These are phyloP conservation scores for Fusarium heterosporum DNA, from an alignment of 2,329 filamentous ascomycete species.

Conservation along the genomic window DNA sequence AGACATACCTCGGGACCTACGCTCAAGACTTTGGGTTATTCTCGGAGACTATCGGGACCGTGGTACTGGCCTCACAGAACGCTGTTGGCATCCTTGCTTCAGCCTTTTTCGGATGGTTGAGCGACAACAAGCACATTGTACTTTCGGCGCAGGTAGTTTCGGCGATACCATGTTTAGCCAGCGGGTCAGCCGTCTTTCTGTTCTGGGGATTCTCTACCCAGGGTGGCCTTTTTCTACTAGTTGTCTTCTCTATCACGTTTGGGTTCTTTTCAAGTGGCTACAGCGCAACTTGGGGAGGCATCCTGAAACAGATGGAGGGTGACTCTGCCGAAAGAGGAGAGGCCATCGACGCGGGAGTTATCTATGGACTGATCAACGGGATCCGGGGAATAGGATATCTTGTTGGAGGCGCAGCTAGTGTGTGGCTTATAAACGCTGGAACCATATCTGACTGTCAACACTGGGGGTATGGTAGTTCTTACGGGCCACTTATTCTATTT, in stretches of 20 bases:
- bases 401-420: background rate
- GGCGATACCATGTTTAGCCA: background rate
- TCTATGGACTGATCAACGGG: conserved; percentile 2
- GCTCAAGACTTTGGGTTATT: conserved; percentile 1
- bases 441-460: background rate
- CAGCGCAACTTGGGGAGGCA: conserved; percentile 3
- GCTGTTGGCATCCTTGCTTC: background rate
- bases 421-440: background rate
- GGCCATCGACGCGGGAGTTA: background rate
- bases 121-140: background rate
- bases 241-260: background rate
- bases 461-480: background rate
- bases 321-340: background rate
- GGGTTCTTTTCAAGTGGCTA: conserved; percentile 4
- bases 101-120: conserved; percentile 1
- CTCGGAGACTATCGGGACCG: background rate
- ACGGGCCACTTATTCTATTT: background rate
- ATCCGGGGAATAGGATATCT: background rate
- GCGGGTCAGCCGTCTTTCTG: background rate
- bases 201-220: conserved; percentile 3
- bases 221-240: background rate
- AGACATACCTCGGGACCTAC: background rate
- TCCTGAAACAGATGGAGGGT: background rate
- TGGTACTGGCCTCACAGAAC: background rate
- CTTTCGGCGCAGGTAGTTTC: background rate